Evolutionary conservation across 768 basidiomycete species (phyloP).

Genomic region (Trametes villosa): DNA sequence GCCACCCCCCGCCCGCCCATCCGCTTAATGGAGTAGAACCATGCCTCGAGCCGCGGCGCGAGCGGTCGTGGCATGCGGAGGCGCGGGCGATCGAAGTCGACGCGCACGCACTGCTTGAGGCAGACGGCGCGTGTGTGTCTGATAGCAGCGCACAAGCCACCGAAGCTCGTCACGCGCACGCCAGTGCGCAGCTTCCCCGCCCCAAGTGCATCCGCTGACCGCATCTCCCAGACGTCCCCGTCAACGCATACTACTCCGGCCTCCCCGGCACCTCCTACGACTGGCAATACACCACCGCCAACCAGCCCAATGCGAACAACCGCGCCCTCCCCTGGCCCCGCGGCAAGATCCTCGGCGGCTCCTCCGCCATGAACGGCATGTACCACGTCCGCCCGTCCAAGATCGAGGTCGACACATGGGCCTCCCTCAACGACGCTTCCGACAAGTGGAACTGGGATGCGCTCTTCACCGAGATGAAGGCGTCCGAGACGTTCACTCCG

Average conservation of each 20-base stretch:
- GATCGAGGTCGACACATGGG: constrained; percentile 53
- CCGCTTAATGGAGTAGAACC: too few species aligned
- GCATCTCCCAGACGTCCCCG: constrained; percentile 48
- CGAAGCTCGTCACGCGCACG: not conserved
- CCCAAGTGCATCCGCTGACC: not conserved
- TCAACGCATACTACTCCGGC: constrained; percentile 55
- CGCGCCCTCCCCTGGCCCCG: constrained; percentile 58
- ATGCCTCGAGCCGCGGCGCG: too few species aligned
- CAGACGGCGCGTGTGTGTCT: too few species aligned
- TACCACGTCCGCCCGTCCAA: constrained; percentile 60
- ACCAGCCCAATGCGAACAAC: constrained; percentile 49
- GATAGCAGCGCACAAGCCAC: too few species aligned
- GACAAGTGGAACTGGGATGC: constrained; percentile 51
- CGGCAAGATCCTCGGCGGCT: constrained; percentile 73
- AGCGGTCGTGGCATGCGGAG: too few species aligned
- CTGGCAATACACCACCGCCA: constrained; percentile 56
- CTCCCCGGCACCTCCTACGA: constrained; percentile 53
- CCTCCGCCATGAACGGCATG: constrained; percentile 71
- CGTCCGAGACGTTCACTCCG: constrained; percentile 59
- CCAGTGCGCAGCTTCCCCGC: not conserved
- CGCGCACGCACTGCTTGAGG: too few species aligned
- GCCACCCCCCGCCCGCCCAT: too few species aligned
- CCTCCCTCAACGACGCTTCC: constrained; percentile 43
- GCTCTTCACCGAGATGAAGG: constrained; percentile 50
- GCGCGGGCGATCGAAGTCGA: too few species aligned